phyloP scores from a whole-genome alignment of 1,139 yeast genomes.

The Candida albicans region DNA sequence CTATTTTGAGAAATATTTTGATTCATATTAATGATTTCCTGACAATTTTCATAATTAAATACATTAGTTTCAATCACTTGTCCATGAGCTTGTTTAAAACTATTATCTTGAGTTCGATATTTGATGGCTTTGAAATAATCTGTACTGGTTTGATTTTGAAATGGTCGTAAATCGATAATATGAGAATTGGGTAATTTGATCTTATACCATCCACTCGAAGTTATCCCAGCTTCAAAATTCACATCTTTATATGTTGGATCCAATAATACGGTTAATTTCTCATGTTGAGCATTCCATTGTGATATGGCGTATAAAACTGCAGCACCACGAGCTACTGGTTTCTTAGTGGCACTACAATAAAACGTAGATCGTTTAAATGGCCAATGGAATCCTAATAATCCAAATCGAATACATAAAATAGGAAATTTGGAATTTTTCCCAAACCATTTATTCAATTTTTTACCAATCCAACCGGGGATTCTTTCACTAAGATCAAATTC shows the following conservation, averaged over 20 bases:
- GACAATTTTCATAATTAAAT: constrained; percentile 30
- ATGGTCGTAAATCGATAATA: constrained; percentile 41
- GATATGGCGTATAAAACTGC: constrained; percentile 39
- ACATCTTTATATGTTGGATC: constrained; percentile 40
- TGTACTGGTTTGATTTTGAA: constrained; percentile 24
- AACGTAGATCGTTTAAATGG: constrained; percentile 45
- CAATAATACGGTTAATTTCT: constrained; percentile 34
- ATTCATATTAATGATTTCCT: constrained; percentile 33
- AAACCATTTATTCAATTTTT: constrained; percentile 21
- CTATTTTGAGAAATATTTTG: constrained; percentile 38
- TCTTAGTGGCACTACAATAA: constrained; percentile 35
- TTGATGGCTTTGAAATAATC: constrained; percentile 42
- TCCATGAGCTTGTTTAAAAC: constrained; percentile 37
- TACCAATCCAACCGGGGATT: constrained; percentile 30
- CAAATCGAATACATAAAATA: constrained; percentile 36
- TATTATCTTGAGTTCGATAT: constrained; percentile 38
- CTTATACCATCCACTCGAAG: constrained; percentile 41
- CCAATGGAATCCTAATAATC: constrained; percentile 47
- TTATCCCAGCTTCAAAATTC: constrained; percentile 32
- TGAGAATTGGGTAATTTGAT: constrained; percentile 40
- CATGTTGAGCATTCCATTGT: constrained; percentile 30
- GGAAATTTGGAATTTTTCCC: constrained; percentile 32
- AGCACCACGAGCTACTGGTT: constrained; percentile 43
- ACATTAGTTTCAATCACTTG: constrained; percentile 23
- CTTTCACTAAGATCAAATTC: constrained; percentile 38